phyloP scores from a whole-genome alignment of 805 yeast species.

The Sugiyamaella qingdaonensis region DNA sequence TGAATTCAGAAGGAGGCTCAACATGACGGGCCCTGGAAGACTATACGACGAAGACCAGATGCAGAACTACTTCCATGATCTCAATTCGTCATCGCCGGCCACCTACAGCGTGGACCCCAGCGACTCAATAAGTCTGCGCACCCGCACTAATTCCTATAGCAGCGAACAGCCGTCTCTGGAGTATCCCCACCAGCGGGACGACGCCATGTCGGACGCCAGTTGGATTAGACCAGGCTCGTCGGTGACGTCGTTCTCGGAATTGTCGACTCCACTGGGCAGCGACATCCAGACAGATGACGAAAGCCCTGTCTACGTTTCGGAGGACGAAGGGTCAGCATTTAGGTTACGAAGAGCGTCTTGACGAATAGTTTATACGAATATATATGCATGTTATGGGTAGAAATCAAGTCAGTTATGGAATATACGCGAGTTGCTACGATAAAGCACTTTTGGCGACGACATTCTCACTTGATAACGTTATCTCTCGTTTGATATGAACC shows the following conservation, averaged over 20 bases:
- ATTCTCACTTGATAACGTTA: no score
- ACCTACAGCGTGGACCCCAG: not conserved
- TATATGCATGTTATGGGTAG: not conserved
- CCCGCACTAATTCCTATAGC: slow-evolving; percentile 9
- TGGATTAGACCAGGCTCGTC: slow-evolving; percentile 17
- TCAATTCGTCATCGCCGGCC: slow-evolving; percentile 2
- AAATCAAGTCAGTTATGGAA: not conserved
- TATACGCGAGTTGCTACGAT: no score
- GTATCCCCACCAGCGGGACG: slow-evolving; percentile 5
- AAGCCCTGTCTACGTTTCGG: slow-evolving; percentile 12
- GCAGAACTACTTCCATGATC: slow-evolving; percentile 4
- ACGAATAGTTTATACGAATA: not conserved
- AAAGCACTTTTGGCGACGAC: no score
- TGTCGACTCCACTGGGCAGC: slow-evolving; percentile 19
- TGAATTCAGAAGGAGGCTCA: not conserved
- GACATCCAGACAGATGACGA: slow-evolving; percentile 14
- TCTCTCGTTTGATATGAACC: no score
- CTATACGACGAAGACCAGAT: slow-evolving; percentile 4
- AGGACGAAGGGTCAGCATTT: slow-evolving; percentile 11
- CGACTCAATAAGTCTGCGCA: slow-evolving; percentile 4
- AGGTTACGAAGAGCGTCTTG: slow-evolving; percentile 3
- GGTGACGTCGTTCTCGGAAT: slow-evolving; percentile 14
- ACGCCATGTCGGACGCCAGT: slow-evolving; percentile 11
- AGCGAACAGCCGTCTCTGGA: slow-evolving; percentile 15
- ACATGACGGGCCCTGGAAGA: not conserved